Evolutionary conservation across 805 yeast species (phyloP).

Genomic region (Brettanomyces anomalus): DNA sequence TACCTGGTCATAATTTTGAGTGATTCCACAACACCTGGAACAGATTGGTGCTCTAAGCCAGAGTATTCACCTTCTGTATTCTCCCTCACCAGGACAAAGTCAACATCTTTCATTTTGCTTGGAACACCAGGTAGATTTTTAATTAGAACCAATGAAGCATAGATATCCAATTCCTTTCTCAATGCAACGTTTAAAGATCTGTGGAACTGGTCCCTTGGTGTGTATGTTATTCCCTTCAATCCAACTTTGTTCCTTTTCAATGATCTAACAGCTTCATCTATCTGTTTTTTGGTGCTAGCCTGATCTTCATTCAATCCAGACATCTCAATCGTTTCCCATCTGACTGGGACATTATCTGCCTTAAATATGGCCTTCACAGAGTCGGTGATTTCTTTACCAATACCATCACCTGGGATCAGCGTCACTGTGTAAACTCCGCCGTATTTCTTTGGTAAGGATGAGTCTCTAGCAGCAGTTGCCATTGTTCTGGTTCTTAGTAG

Average conservation of each 20-base stretch:
- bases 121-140: slow-evolving; percentile 91
- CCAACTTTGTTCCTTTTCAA: slow-evolving; percentile 95
- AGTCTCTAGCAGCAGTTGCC: slow-evolving; percentile 23
- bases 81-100: slow-evolving; percentile 93
- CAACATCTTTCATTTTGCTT: slow-evolving; percentile 81
- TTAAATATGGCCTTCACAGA: slow-evolving; percentile 86
- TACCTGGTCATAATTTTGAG: slow-evolving; percentile 88
- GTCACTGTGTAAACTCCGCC: slow-evolving; percentile 95
- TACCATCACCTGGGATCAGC: slow-evolving; percentile 96
- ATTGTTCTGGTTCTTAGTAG: slow-evolving; percentile 16
- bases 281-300: slow-evolving; percentile 23
- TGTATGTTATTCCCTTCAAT: slow-evolving; percentile 90
- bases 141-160: slow-evolving; percentile 89
- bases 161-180: slow-evolving; percentile 92
- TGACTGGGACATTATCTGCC: slow-evolving; percentile 83
- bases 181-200: slow-evolving; percentile 92
- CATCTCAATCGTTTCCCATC: slow-evolving; percentile 80
- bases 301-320: slow-evolving; percentile 42
- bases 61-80: slow-evolving; percentile 99
- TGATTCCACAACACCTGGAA: slow-evolving; percentile 96
- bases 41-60: slow-evolving; percentile 95
- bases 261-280: slow-evolving; percentile 80
- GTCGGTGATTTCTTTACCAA: slow-evolving; percentile 91
- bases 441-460: slow-evolving; percentile 70
- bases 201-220: slow-evolving; percentile 70